phyloP scores from a whole-genome alignment of 768 basidiomycete species.

The Kwoniella botswanensis region DNA sequence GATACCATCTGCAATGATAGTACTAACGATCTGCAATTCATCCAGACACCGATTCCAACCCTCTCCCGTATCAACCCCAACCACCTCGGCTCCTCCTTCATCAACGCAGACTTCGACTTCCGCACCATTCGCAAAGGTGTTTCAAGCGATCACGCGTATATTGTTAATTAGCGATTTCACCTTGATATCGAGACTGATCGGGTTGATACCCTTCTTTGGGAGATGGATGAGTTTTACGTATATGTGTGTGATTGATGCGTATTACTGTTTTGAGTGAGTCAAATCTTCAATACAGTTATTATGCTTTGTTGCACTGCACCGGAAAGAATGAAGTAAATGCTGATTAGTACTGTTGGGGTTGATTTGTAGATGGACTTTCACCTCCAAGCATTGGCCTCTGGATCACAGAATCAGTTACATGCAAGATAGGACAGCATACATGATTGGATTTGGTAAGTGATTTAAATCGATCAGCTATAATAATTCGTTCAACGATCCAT shows the following conservation, averaged over 20 bases:
- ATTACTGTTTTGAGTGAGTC: constrained; percentile 56
- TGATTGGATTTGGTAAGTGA: constrained; percentile 53
- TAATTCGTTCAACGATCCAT: neutral
- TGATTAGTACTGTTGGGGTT: neutral
- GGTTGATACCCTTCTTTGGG: constrained; percentile 45
- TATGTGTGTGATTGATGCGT: constrained; percentile 53
- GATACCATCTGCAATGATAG: neutral
- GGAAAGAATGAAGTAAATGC: too few relatives aligned
- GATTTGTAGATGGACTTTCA: constrained; percentile 39
- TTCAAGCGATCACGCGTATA: constrained; percentile 36
- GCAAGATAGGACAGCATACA: constrained; percentile 53
- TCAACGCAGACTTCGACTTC: constrained; percentile 4
- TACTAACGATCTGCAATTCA: neutral
- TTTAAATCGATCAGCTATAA: neutral
- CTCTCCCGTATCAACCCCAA: constrained; percentile 27
- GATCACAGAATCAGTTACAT: constrained; percentile 41
- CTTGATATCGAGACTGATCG: constrained; percentile 49
- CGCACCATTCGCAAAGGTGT: constrained; percentile 29
- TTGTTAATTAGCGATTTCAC: constrained; percentile 55
- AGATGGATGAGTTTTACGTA: constrained; percentile 40
- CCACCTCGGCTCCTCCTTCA: constrained; percentile 28
- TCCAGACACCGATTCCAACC: constrained; percentile 47
- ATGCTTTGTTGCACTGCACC: neutral
- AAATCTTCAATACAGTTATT: neutral
- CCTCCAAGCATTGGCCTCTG: constrained; percentile 35